phyloP scores from a whole-genome alignment of 805 yeast species.

The Schizosaccharomyces cryophilus region DNA sequence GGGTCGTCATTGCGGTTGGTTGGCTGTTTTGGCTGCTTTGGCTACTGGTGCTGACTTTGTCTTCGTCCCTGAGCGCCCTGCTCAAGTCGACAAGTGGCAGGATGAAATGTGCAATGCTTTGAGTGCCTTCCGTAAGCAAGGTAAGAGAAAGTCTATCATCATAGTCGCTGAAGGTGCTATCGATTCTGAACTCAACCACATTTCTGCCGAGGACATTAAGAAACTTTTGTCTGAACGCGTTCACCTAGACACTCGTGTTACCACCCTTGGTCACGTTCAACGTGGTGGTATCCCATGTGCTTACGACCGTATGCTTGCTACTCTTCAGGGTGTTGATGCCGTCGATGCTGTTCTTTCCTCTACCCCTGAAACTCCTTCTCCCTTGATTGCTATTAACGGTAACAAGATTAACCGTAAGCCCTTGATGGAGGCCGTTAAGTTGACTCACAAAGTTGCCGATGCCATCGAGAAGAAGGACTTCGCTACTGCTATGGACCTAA shows the following conservation, averaged over 20 bases:
- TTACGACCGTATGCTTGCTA: conserved; percentile 70
- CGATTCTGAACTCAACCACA: conserved; percentile 54
- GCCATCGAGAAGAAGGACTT: conserved; percentile 65
- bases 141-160: conserved; percentile 83
- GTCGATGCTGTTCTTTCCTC: conserved; percentile 73
- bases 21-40: conserved; percentile 90
- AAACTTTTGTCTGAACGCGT: conserved; percentile 49
- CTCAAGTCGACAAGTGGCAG: conserved; percentile 49
- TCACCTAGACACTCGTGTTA: conserved; percentile 83
- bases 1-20: conserved; percentile 99
- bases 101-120: conserved; percentile 33
- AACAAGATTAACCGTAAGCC: conserved; percentile 69
- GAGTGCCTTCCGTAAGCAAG: conserved; percentile 52
- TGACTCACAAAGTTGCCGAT: conserved; percentile 71
- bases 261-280: conserved; percentile 92
- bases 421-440: conserved; percentile 66
- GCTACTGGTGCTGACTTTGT: conserved; percentile 90
- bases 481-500: conserved; percentile 58
- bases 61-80: conserved; percentile 85
- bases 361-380: conserved; percentile 80
- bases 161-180: conserved; percentile 97
- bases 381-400: conserved; percentile 74
- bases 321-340: conserved; percentile 94
- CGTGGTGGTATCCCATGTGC: conserved; percentile 98
- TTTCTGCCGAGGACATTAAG: conserved; percentile 57